Percentiles rank a stretch among this genome's conserved stretches.
These are phyloP conservation scores for Diaporthe sp. DNA, from an alignment of 2,329 filamentous ascomycete species.

Conservation along the genomic window DNA sequence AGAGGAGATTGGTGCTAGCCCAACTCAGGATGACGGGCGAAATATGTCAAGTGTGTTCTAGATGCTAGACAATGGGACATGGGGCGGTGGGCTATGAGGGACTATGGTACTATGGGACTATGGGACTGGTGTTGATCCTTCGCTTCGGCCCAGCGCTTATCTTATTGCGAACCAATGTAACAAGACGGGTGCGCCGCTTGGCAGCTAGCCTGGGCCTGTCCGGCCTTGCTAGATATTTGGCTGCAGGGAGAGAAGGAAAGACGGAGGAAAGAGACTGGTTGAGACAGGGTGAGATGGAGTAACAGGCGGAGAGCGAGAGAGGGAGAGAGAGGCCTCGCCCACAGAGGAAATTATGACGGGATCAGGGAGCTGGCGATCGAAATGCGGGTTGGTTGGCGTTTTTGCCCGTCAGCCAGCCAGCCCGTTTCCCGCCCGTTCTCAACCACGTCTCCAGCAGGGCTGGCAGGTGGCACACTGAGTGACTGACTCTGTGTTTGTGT, in stretches of 20 bases:
- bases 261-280: neutral
- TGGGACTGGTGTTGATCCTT: slow-evolving; percentile 28
- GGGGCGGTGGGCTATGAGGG: neutral
- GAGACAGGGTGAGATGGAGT: neutral
- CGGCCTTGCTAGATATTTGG: neutral
- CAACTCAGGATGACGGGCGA: slow-evolving; percentile 11
- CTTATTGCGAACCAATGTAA: slow-evolving; percentile 16
- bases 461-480: neutral
- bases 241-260: neutral
- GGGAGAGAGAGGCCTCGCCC: neutral
- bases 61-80: slow-evolving; percentile 21
- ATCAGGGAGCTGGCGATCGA: slow-evolving; percentile 24
- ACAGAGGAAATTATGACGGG: slow-evolving; percentile 14
- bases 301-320: too few species aligned
- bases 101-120: neutral
- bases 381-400: slow-evolving; percentile 13
- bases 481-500: neutral
- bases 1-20: slow-evolving; percentile 18
- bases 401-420: neutral
- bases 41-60: slow-evolving; percentile 27
- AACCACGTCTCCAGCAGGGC: neutral
- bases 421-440: slow-evolving; percentile 2
- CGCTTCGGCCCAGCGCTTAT: slow-evolving; percentile 29
- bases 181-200: slow-evolving; percentile 10
- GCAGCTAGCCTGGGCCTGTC: neutral